Evolutionary conservation across 1,284 basidiomycete genomes (phyloP).

Genomic region (Megacollybia platyphylla): DNA sequence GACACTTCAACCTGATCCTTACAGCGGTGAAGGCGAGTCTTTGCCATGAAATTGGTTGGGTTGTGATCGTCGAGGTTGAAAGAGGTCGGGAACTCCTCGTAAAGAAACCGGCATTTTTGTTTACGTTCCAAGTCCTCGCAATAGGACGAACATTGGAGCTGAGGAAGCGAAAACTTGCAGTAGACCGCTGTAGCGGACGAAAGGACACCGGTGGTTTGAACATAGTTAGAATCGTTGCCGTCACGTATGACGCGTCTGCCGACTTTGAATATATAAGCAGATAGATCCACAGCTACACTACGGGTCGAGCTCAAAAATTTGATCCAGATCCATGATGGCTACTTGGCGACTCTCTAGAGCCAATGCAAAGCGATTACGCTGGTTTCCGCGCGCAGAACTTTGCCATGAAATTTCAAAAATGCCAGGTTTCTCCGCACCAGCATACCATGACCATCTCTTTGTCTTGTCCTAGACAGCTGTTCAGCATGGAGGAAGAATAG

Average conservation of each 20-base stretch:
- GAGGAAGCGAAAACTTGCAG: too few relatives aligned
- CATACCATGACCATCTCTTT: constrained; percentile 46
- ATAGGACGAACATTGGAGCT: too few relatives aligned
- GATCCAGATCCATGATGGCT: neutral
- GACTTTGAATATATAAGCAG: too few relatives aligned
- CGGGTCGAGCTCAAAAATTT: neutral
- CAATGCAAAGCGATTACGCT: constrained; percentile 42
- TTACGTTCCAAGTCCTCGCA: too few relatives aligned
- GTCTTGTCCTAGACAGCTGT: constrained; percentile 17
- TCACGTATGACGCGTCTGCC: too few relatives aligned
- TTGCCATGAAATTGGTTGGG: constrained; percentile 21
- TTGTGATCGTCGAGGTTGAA: too few relatives aligned
- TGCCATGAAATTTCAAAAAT: constrained; percentile 62
- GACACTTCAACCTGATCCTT: constrained; percentile 7
- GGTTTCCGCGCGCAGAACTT: constrained; percentile 17
- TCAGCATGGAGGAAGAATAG: neutral
- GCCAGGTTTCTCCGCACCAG: constrained; percentile 33
- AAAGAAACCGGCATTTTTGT: too few relatives aligned
- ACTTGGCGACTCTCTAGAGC: constrained; percentile 33
- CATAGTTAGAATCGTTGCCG: too few relatives aligned
- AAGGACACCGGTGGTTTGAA: too few relatives aligned
- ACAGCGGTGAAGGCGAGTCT: constrained; percentile 28
- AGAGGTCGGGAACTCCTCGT: too few relatives aligned
- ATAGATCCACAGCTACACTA: too few relatives aligned
- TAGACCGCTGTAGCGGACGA: too few relatives aligned